Evolutionary conservation across 305 asterid genomes (phyloP).

Genomic region (Lippia alba): DNA sequence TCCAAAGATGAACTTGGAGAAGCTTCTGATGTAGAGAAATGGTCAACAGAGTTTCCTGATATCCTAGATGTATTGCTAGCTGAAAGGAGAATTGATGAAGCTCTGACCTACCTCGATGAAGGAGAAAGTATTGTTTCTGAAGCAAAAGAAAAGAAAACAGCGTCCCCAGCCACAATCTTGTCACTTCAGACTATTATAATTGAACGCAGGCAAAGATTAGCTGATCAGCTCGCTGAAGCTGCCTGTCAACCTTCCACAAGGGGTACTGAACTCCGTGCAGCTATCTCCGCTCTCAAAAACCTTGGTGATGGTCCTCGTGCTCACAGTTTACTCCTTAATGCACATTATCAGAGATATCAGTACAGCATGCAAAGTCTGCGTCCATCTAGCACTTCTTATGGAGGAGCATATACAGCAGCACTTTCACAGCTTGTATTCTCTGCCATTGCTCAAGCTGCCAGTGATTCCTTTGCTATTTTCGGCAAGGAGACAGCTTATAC

Average conservation of each 20-base stretch:
- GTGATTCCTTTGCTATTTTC: constrained; percentile 82
- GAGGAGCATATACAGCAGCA: constrained; percentile 97
- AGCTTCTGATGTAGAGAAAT: constrained; percentile 78
- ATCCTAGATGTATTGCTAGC: constrained; percentile 91
- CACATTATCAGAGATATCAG: constrained; percentile 92
- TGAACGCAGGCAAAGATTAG: constrained; percentile 82
- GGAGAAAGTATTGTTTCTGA: constrained; percentile 78
- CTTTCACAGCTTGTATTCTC: constrained; percentile 96
- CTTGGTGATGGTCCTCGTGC: constrained; percentile 99
- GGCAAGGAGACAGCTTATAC: constrained; percentile 90
- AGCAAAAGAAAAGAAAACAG: constrained; percentile 68
- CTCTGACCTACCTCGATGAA: constrained; percentile 85
- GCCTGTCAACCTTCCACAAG: constrained; percentile 97
- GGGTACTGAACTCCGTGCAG: constrained; percentile 94
- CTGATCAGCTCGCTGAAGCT: constrained; percentile 96
- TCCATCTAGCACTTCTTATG: constrained; percentile 95
- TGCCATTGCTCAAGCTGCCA: constrained; percentile 94
- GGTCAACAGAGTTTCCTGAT: constrained; percentile 88
- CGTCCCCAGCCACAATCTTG: constrained; percentile 54
- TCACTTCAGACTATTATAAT: constrained; percentile 70
- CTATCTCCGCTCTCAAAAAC: constrained; percentile 86
- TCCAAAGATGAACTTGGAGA: constrained; percentile 61
- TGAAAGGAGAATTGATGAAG: constrained; percentile 97
- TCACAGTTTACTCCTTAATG: constrained; percentile 85
- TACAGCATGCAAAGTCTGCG: constrained; percentile 94